Evolutionary conservation across 306 rosid species (phyloP).

Genomic region (Cucumis sativus): DNA sequence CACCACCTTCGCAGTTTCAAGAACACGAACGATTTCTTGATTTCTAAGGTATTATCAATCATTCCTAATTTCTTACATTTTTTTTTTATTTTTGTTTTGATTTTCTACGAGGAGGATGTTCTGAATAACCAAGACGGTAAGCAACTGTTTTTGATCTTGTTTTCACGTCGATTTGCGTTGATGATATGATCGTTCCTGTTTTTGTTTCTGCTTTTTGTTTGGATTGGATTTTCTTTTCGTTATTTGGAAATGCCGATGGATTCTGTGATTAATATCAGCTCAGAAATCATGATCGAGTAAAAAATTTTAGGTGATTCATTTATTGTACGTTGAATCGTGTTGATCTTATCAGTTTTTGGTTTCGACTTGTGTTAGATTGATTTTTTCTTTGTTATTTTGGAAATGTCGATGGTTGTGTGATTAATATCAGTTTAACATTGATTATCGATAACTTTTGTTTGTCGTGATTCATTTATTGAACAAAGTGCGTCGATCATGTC

Average conservation of each 20-base stretch:
- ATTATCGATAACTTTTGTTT: not conserved
- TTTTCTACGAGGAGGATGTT: not conserved
- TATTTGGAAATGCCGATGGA: not conserved
- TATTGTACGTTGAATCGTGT: not conserved
- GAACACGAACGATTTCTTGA: not conserved
- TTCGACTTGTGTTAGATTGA: not conserved
- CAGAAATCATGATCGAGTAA: not conserved
- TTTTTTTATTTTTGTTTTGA: not conserved
- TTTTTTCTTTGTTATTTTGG: not conserved
- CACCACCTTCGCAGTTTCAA: not conserved
- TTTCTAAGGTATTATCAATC: not conserved
- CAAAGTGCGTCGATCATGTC: not conserved
- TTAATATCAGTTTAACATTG: not conserved
- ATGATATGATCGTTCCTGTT: not conserved
- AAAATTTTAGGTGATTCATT: not conserved
- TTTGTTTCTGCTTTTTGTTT: not conserved
- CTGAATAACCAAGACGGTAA: not conserved
- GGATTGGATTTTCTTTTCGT: not conserved
- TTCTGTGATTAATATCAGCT: not conserved
- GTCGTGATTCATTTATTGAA: not conserved
- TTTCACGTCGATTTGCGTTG: not conserved
- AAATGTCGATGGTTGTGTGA: not conserved
- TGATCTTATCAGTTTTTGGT: not conserved
- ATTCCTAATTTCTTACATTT: not conserved
- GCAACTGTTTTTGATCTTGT: not conserved